Percentiles rank a stretch among this genome's conserved stretches.
Evolutionary conservation across 139 green algal genomes (phyloP).

Genomic region (Marvania coccoides): DNA sequence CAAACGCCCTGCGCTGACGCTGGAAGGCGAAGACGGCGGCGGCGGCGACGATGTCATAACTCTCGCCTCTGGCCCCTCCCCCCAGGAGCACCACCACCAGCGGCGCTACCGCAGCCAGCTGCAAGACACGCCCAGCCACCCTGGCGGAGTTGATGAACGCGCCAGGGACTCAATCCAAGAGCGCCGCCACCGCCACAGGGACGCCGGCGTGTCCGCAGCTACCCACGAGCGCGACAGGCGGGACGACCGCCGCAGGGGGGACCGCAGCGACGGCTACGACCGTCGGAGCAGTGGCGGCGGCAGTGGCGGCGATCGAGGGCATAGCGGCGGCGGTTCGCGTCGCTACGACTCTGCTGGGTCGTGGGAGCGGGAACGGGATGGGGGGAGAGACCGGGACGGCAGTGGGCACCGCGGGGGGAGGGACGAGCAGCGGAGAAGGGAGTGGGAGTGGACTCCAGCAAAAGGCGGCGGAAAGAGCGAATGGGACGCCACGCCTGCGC

Average conservation of each 20-base stretch:
- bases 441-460: slow-evolving; percentile 26
- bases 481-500: slow-evolving; percentile 52
- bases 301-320: neutral
- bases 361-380: slow-evolving; percentile 2
- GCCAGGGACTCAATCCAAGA: slow-evolving; percentile 14
- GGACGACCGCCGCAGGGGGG: neutral
- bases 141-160: slow-evolving; percentile 38
- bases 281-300: neutral
- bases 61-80: neutral
- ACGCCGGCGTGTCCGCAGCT: too few relatives aligned
- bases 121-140: slow-evolving; percentile 74
- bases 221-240: neutral
- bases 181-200: slow-evolving; percentile 22
- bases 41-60: neutral
- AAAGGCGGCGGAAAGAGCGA: slow-evolving; percentile 26
- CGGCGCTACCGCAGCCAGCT: slow-evolving; percentile 60
- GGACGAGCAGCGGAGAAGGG: slow-evolving; percentile 6
- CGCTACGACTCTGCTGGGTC: too few relatives aligned
- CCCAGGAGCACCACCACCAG: neutral
- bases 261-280: neutral
- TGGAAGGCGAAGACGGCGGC: neutral
- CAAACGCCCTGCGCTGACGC: slow-evolving; percentile 11
- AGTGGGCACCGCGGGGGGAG: neutral
- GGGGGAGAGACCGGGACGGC: slow-evolving; percentile 1
- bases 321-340: neutral